Percentiles rank a stretch among this genome's conserved stretches.
Evolutionary conservation across 352 stramenopile genomes (phyloP).

Genomic region (Globisporangium alternatum): DNA sequence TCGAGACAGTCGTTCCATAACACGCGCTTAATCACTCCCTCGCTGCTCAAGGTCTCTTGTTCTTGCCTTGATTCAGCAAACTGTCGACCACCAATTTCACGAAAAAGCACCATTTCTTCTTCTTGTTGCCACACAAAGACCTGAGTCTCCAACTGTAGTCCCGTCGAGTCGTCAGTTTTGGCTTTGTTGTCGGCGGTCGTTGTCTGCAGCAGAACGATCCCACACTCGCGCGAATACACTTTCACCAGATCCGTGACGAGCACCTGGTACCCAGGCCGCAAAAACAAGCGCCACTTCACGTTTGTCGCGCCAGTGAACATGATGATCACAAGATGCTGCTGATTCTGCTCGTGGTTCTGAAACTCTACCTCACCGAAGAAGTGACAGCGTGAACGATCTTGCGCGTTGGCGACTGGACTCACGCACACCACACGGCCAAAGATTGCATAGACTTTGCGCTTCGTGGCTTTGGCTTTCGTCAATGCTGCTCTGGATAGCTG

Average conservation of each 20-base stretch:
- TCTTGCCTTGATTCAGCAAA: conserved; percentile 3
- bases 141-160: conserved; percentile 11
- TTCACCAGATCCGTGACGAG: conserved; percentile 66
- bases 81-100: background rate
- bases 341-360: background rate
- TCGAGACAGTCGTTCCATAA: conserved; percentile 49
- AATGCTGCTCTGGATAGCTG: background rate
- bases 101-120: background rate
- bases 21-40: conserved; percentile 30
- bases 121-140: conserved; percentile 30
- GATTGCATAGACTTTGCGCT: conserved; percentile 34
- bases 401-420: conserved; percentile 52
- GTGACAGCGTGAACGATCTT: conserved; percentile 34
- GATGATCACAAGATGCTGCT: conserved; percentile 37
- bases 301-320: conserved; percentile 38
- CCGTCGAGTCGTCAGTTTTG: background rate
- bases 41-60: conserved; percentile 22
- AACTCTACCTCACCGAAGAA: conserved; percentile 69
- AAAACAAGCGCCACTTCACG: conserved; percentile 47
- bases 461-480: conserved; percentile 24
- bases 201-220: conserved; percentile 59
- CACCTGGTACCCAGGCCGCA: conserved; percentile 35
- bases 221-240: conserved; percentile 56
- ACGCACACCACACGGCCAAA: conserved; percentile 49
- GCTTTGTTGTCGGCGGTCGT: conserved; percentile 10